Conservation (phyloP, 83 land plant species). For the Picea abies region DNA sequence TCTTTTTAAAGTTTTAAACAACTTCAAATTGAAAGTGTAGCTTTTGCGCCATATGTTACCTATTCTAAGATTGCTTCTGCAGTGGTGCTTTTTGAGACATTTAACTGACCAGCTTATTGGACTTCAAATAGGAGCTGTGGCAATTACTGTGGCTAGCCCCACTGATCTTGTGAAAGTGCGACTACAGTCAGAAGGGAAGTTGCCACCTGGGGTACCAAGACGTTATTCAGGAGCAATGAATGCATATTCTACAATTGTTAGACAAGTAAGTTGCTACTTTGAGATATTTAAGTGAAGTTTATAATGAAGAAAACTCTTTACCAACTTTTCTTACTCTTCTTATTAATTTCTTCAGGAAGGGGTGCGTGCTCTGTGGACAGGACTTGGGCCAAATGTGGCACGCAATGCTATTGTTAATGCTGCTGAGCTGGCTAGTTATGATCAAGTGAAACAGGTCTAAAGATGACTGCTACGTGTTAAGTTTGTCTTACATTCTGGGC, state of each 20-base stretch:
- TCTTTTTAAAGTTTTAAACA: neutral
- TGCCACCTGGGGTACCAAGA: conserved; percentile 94
- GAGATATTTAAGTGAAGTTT: neutral
- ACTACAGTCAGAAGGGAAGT: conserved; percentile 97
- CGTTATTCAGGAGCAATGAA: conserved; percentile 95
- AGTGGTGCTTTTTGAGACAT: neutral
- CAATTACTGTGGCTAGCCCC: conserved; percentile 90
- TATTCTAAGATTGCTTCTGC: neutral
- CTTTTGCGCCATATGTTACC: neutral
- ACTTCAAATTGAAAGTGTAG: neutral
- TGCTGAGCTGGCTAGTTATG: conserved; percentile 99
- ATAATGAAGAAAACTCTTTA: neutral
- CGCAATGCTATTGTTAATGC: conserved; percentile 99
- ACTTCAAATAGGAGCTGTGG: conserved; percentile 75
- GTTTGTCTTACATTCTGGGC: neutral
- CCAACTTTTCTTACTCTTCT: conserved; percentile 11
- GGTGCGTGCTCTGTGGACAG: conserved; percentile 90
- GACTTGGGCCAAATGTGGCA: conserved; percentile 96
- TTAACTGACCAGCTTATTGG: neutral
- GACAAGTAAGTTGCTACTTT: conserved; percentile 58
- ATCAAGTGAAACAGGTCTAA: conserved; percentile 99
- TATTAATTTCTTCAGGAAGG: conserved; percentile 77
- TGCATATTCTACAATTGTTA: conserved; percentile 93
- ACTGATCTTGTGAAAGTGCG: conserved; percentile 99
- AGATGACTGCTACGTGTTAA: conserved; percentile 2